These are phyloP conservation scores for Paramecium sonneborni DNA, from an alignment of 73 alveolate species.

Conservation along the genomic window DNA sequence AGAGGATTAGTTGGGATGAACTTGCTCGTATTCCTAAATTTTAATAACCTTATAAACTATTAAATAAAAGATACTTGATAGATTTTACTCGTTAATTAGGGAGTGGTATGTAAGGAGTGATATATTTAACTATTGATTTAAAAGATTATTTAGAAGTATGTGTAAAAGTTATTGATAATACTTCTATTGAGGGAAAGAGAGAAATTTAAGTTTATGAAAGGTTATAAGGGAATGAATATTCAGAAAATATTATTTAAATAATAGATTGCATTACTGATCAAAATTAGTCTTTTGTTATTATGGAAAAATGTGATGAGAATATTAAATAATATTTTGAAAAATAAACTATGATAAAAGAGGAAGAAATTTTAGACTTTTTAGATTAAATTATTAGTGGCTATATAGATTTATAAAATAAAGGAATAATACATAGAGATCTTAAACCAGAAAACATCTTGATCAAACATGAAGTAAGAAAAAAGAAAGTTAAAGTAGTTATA, in stretches of 20 bases:
- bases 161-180: not conserved
- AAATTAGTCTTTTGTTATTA: not conserved
- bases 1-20: not conserved
- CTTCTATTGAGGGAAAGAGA: not conserved
- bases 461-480: not conserved
- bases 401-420: not conserved
- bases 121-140: not conserved
- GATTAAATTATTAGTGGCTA: not conserved
- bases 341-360: not conserved
- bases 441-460: not conserved
- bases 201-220: not conserved
- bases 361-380: not conserved
- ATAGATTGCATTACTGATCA: not conserved
- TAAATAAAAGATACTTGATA: not conserved
- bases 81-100: not conserved
- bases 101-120: not conserved
- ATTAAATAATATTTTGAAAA: not conserved
- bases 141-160: not conserved
- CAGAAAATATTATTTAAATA: not conserved
- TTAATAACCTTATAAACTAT: not conserved
- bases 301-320: not conserved
- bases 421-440: not conserved
- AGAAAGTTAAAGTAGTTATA: not conserved
- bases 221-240: not conserved
- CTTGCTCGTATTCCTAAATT: not conserved